Percentiles rank a stretch among this genome's conserved stretches.
Evolutionary conservation across 257 asterid genomes (phyloP).

Genomic region (Nyctanthes arbortristis): DNA sequence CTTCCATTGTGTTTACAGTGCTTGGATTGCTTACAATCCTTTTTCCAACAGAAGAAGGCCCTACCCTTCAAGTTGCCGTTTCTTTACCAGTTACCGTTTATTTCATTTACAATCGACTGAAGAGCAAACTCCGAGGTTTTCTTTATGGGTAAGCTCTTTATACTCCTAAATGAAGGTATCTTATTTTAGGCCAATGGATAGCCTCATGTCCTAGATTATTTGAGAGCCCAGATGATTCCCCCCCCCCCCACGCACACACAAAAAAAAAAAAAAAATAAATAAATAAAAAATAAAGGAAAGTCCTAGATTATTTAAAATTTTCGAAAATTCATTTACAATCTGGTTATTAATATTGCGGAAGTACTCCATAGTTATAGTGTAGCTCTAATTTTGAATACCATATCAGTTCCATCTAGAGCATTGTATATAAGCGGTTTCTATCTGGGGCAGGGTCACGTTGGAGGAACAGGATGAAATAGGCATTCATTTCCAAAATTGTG

Average conservation of each 20-base stretch:
- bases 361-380: background rate
- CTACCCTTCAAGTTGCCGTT: conserved; percentile 88
- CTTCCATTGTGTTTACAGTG: conserved; percentile 67
- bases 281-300: too few species aligned
- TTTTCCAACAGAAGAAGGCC: conserved; percentile 98
- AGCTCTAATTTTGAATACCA: background rate
- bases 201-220: too few species aligned
- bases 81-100: conserved; percentile 71
- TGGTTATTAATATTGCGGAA: background rate
- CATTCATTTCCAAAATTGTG: background rate
- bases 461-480: background rate
- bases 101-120: conserved; percentile 75
- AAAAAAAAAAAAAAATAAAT: too few species aligned
- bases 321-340: background rate
- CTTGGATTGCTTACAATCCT: conserved; percentile 86
- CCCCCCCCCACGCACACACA: too few species aligned
- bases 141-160: conserved; percentile 74
- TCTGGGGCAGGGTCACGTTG: background rate
- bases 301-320: background rate
- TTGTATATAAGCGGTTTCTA: background rate
- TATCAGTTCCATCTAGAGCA: background rate
- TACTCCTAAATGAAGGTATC: conserved; percentile 5
- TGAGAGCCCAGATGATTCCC: too few species aligned
- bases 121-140: conserved; percentile 70
- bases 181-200: conserved; percentile 4